These are phyloP conservation scores for Pichia paraexigua DNA, from an alignment of 805 yeast genomes.

Conservation along the genomic window DNA sequence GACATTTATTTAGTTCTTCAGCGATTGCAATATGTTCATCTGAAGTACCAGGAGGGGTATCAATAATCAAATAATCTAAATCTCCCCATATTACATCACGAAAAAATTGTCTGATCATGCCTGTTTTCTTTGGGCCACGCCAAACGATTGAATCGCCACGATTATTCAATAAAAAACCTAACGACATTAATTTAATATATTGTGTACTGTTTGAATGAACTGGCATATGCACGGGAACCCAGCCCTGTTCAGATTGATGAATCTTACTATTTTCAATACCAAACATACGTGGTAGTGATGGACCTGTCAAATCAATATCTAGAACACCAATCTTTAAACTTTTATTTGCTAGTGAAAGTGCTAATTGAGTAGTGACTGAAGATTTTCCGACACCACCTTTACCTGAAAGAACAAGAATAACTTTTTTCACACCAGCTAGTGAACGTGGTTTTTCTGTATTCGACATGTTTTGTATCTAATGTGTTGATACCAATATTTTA, in stretches of 20 bases:
- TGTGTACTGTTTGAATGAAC: conserved; percentile 25
- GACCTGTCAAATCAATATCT: conserved; percentile 94
- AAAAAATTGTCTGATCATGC: conserved; percentile 92
- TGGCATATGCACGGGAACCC: conserved; percentile 76
- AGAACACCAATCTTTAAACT: conserved; percentile 87
- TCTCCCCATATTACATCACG: conserved; percentile 88
- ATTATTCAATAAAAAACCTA: conserved; percentile 79
- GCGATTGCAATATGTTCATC: conserved; percentile 98
- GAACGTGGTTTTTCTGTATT: conserved; percentile 23
- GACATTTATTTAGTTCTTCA: conserved; percentile 65
- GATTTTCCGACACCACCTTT: conserved; percentile 98
- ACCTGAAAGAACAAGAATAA: conserved; percentile 79
- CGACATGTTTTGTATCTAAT: conserved; percentile 1
- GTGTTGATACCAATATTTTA: background rate
- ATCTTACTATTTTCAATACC: conserved; percentile 78
- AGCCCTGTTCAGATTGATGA: conserved; percentile 81
- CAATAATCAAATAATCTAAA: conserved; percentile 74
- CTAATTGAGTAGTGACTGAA: conserved; percentile 90
- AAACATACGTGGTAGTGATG: conserved; percentile 93
- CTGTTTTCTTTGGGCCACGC: conserved; percentile 98
- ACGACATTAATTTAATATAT: conserved; percentile 53
- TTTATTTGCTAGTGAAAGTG: conserved; percentile 62
- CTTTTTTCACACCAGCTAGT: conserved; percentile 52
- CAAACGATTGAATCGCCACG: conserved; percentile 91
- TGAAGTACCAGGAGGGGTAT: conserved; percentile 98